Base-by-base conservation (phyloP, 1,139 yeast genomes). In the Lodderomyces margitis region DNA sequence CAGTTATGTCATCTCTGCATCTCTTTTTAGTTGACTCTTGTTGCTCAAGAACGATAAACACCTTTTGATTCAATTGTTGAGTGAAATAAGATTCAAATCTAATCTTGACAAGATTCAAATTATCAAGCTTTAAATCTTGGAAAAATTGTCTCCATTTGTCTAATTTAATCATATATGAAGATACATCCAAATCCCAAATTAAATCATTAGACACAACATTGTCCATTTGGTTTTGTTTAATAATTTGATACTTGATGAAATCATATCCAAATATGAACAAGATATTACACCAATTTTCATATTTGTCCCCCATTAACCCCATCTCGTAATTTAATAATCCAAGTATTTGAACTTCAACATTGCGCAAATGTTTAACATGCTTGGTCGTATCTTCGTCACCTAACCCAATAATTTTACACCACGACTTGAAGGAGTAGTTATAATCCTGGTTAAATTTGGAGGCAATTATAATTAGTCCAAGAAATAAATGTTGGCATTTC, bases 331-430 rank as follows among this genome's bases (percentile, higher is more conserved):
- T 70, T 44, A 86, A 67, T 10, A 74, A 62, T 28, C 61, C 54
- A 45, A 87, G 69, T 32, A 84, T 68, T n/a, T 68, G 61, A 27
- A 75, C 54, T 61, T 87, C 95, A 45, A 81, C 67, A 10, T 55
- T 53, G 46, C 69, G 69, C 46, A 87, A 67, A 44, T 75, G 79
- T 34, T 61, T 51, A n/a, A 72, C 49, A 40, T 59, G 59, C 37
- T 61, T 19, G 8, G 23, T 52, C 12, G n/a, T n/a, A n/a, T 48
- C 41, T 16, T 49, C 54, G 40, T 49, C 57, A 46, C 38, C 72
- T 52, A 50, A 81, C 1, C 94, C 92, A 40, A 87, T 78, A 39
- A 87, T 81, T 55, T 79, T 80, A 41, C 84, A 69, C 95, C 95
- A 87, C n/a, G 86, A 78, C 50, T 71, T 72, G 50, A 83, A 74